Base-by-base conservation (phyloP, 164 flowering plant species). In the Piper betle region DNA sequence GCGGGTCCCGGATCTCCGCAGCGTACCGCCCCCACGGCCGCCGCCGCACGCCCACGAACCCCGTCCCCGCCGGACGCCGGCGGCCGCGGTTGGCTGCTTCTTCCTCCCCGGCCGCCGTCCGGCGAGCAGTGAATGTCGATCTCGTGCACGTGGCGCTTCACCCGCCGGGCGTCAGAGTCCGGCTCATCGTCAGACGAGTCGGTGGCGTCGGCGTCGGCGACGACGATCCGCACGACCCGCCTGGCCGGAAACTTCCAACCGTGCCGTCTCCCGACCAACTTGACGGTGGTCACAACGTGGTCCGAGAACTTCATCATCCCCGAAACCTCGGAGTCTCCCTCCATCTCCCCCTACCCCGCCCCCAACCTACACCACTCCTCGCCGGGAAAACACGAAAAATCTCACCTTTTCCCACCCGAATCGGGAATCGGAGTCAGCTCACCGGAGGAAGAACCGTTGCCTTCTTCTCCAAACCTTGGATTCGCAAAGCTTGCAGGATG, bases 21-120 rank as follows among this genome's bases (percentile, higher is more conserved):
- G 92, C 92, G 84, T 85, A 86, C 5, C 73, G 57, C 1, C 92
- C 88, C 92, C 92, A 86, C 6, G 88, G 92, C 52, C 92, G 56
- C 67, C 67, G 82, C 5, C 92, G 66, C 0, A 86, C 92, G 6
- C 92, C 92, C 37, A 80, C 58, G 63, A 53, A 74, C 19, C 56
- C 59, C 33, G 57, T 67, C 62, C 19, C 33, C 18, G 60, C n/a
- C 6, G n/a, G 18, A 43, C 72, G 46, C 13, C 61, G 11, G 65
- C 6, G 37, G 10, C 63, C 60, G 43, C 6, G 12, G 55, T 18
- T 58, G 18, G 43, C 20, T 53, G 41, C 52, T 3, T 46, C 50
- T 15, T 46, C 50, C 50, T 46, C 50, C 15, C 19, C 25, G 41
- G 39, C 54, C 56, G 58, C 65, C 53, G 19, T 52, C 46, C 43